Evolutionary conservation across 306 rosid species (phyloP).

Genomic region (Mimosa pudica): DNA sequence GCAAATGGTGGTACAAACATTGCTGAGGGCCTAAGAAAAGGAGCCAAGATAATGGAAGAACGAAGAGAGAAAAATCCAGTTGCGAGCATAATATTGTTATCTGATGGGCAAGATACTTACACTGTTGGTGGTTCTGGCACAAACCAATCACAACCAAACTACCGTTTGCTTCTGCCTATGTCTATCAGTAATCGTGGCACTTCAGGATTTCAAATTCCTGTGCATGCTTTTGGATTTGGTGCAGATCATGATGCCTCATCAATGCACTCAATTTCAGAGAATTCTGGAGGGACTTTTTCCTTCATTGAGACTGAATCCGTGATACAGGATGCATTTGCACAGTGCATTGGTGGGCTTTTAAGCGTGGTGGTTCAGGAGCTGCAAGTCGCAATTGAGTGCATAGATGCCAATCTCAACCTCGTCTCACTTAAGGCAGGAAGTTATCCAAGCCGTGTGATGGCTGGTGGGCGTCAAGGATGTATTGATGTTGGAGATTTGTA

Average conservation of each 20-base stretch:
- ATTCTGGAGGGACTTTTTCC: slow-evolving; percentile 95
- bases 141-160: slow-evolving; percentile 70
- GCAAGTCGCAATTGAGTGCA: slow-evolving; percentile 78
- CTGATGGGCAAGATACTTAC: slow-evolving; percentile 97
- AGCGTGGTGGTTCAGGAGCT: slow-evolving; percentile 93
- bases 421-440: slow-evolving; percentile 85
- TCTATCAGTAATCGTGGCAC: slow-evolving; percentile 61
- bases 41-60: slow-evolving; percentile 91
- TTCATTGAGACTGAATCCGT: slow-evolving; percentile 93
- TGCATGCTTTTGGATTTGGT: slow-evolving; percentile 95
- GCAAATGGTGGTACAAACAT: slow-evolving; percentile 99
- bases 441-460: slow-evolving; percentile 68
- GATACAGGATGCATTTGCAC: slow-evolving; percentile 97
- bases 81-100: slow-evolving; percentile 79
- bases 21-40: slow-evolving; percentile 93
- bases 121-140: slow-evolving; percentile 65
- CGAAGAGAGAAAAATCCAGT: slow-evolving; percentile 87
- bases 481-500: slow-evolving; percentile 89
- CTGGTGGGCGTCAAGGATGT: slow-evolving; percentile 58
- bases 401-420: slow-evolving; percentile 49
- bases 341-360: slow-evolving; percentile 95
- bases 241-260: slow-evolving; percentile 90
- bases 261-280: slow-evolving; percentile 96
- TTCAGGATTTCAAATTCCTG: slow-evolving; percentile 87
- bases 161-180: slow-evolving; percentile 77